Conservation (phyloP, 2,329 filamentous ascomycete genomes). For the Pseudogymnoascus sp. region DNA sequence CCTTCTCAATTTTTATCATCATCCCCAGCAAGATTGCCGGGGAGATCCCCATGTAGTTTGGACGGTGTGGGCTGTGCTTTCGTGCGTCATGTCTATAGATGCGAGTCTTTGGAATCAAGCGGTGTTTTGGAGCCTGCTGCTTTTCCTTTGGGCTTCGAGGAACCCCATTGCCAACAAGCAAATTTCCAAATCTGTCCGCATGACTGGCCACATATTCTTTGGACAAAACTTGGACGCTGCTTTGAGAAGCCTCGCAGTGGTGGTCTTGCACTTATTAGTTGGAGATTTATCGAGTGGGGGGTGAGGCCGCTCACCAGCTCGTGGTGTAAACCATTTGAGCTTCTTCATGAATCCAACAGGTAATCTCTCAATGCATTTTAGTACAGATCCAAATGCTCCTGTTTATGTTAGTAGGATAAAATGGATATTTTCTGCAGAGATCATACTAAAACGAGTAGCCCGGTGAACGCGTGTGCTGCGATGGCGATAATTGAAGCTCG, state of each 20-base stretch:
- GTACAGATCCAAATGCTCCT: neutral
- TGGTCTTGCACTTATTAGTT: neutral
- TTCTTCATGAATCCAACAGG: neutral
- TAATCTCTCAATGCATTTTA: neutral
- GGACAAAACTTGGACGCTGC: neutral
- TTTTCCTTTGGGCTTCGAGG: neutral
- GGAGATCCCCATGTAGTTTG: constrained; percentile 1
- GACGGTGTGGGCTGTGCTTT: neutral
- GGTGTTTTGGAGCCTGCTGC: neutral
- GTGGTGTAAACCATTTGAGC: neutral
- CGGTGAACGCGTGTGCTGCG: neutral
- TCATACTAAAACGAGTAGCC: neutral
- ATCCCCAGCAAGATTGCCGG: neutral
- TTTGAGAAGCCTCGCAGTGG: neutral
- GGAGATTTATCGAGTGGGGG: neutral
- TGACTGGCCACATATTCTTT: neutral
- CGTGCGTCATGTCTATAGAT: neutral
- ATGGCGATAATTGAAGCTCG: neutral
- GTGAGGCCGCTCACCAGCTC: neutral
- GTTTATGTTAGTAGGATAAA: neutral
- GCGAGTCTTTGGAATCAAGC: neutral
- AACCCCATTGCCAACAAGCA: neutral
- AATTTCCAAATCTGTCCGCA: neutral
- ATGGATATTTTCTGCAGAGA: neutral
- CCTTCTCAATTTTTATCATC: neutral